These are phyloP conservation scores for Xylaria polymorpha DNA, from an alignment of 2,329 filamentous ascomycete genomes.

Conservation along the genomic window DNA sequence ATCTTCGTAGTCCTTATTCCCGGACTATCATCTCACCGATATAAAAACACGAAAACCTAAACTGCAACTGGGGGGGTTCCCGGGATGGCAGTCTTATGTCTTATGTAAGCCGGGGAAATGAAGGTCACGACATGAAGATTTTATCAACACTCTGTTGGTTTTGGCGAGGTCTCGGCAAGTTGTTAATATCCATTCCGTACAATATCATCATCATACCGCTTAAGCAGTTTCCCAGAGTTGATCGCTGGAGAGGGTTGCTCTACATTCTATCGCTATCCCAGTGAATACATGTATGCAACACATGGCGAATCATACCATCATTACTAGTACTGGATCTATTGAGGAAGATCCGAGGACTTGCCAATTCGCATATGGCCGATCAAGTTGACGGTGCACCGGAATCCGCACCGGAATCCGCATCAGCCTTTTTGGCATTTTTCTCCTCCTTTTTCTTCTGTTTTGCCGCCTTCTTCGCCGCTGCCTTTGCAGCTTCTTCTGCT, in stretches of 20 bases:
- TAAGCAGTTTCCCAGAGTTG: not conserved
- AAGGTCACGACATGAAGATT: not conserved
- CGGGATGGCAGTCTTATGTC: no score
- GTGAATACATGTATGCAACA: not conserved
- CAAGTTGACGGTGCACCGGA: not conserved
- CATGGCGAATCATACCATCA: not conserved
- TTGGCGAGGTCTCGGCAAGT: no score
- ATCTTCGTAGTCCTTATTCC: no score
- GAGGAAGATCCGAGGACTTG: not conserved
- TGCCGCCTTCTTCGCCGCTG: constrained; percentile 62
- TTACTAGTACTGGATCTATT: not conserved
- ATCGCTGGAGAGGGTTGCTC: not conserved
- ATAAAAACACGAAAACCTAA: no score
- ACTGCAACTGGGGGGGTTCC: no score
- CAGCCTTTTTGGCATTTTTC: constrained; percentile 56
- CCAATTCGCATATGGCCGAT: not conserved
- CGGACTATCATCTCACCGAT: no score
- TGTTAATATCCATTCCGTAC: not conserved
- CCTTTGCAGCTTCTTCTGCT: constrained; percentile 64
- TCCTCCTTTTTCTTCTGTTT: constrained; percentile 64
- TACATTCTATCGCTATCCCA: not conserved
- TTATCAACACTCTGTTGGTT: not conserved
- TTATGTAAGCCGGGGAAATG: no score
- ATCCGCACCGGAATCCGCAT: not conserved
- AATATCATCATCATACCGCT: not conserved